These are phyloP conservation scores for Lonicera japonica DNA, from an alignment of 129 eudicot species.

Conservation along the genomic window DNA sequence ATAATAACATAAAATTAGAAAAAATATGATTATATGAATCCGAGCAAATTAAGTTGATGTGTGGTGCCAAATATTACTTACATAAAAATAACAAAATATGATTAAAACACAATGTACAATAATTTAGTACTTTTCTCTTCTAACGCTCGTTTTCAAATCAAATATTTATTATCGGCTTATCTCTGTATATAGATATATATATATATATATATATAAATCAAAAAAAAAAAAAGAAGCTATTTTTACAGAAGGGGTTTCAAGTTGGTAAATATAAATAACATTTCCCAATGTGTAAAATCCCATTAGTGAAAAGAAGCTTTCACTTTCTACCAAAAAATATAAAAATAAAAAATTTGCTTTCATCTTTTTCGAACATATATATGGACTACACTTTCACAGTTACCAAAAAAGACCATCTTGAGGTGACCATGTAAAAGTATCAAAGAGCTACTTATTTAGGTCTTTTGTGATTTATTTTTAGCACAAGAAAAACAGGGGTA, in stretches of 20 bases:
- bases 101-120: no score
- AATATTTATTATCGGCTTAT: no score
- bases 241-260: neutral
- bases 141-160: no score
- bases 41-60: no score
- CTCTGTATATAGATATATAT: no score
- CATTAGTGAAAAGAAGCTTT: constrained; percentile 24
- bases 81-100: no score
- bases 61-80: no score
- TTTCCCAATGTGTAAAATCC: neutral
- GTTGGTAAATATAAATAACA: neutral
- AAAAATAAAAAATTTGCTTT: neutral
- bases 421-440: neutral
- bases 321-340: constrained; percentile 1
- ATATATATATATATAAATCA: no score
- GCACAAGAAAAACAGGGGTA: constrained; percentile 6
- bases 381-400: constrained; percentile 23
- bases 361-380: constrained; percentile 15
- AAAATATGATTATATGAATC: no score
- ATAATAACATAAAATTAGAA: neutral
- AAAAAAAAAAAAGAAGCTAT: neutral
- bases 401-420: constrained; percentile 29
- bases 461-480: neutral
- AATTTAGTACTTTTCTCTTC: no score
- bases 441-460: no score